phyloP scores from a whole-genome alignment of 164 flowering plant genomes.

The Cinnamomum micranthum region DNA sequence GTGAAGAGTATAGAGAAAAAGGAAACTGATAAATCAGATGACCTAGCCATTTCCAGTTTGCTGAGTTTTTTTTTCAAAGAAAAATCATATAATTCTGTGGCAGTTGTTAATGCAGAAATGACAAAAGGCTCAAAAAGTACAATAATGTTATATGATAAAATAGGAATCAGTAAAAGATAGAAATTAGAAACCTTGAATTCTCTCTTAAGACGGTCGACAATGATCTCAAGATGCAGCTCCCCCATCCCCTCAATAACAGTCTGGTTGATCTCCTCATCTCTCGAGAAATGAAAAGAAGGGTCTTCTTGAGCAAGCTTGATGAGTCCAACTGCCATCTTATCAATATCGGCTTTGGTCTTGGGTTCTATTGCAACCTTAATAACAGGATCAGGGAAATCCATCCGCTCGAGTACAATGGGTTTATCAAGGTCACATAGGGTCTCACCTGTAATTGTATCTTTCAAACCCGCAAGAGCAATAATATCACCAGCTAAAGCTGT shows the following conservation, averaged over 20 bases:
- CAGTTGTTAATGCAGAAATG: background rate
- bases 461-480: slow-evolving; percentile 90
- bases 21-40: background rate
- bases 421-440: slow-evolving; percentile 77
- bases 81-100: background rate
- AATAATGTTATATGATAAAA: background rate
- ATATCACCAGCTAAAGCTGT: slow-evolving; percentile 84
- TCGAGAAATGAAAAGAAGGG: slow-evolving; percentile 95
- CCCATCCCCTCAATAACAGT: slow-evolving; percentile 99
- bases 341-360: slow-evolving; percentile 92
- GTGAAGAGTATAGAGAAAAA: no score
- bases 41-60: background rate
- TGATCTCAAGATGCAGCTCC: slow-evolving; percentile 96
- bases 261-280: slow-evolving; percentile 94
- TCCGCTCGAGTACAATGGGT: slow-evolving; percentile 82
- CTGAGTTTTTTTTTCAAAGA: background rate
- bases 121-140: background rate
- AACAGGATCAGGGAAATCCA: slow-evolving; percentile 99
- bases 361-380: slow-evolving; percentile 98
- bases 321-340: slow-evolving; percentile 83
- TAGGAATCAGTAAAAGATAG: background rate
- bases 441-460: slow-evolving; percentile 94
- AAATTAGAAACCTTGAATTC: slow-evolving; percentile 66
- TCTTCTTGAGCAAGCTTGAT: slow-evolving; percentile 96
- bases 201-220: slow-evolving; percentile 90